Percentiles rank a stretch among this genome's conserved stretches.
phyloP scores from a whole-genome alignment of 2,329 filamentous ascomycete species.

The Penicillium griseofulvum region DNA sequence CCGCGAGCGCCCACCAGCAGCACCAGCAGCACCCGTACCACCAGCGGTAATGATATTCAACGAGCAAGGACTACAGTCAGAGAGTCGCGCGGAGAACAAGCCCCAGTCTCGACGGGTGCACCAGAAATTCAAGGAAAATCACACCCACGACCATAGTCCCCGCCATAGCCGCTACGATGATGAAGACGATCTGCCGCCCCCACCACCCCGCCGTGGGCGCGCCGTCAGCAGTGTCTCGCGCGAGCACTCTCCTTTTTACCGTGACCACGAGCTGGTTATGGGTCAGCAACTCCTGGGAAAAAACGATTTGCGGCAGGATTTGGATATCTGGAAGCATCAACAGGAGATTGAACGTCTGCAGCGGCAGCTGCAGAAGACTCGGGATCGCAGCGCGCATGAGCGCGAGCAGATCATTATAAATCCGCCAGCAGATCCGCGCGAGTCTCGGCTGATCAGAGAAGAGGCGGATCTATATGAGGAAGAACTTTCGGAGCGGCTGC shows the following conservation, averaged over 20 bases:
- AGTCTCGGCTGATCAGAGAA: slow-evolving; percentile 31
- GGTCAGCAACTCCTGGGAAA: slow-evolving; percentile 35
- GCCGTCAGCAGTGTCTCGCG: slow-evolving; percentile 26
- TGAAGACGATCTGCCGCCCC: slow-evolving; percentile 18
- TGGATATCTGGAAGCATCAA: slow-evolving; percentile 36
- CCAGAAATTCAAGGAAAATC: slow-evolving; percentile 15
- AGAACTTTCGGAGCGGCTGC: slow-evolving; percentile 40
- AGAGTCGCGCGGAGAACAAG: slow-evolving; percentile 27
- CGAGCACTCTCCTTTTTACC: slow-evolving; percentile 27
- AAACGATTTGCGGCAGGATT: slow-evolving; percentile 34
- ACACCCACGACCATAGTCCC: background rate
- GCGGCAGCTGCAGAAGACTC: slow-evolving; percentile 31
- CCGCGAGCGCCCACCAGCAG: slow-evolving; percentile 14
- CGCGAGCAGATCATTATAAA: slow-evolving; percentile 3
- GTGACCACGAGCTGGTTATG: slow-evolving; percentile 37
- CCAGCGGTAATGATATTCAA: slow-evolving; percentile 35
- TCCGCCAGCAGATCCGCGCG: slow-evolving; percentile 20
- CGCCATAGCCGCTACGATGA: slow-evolving; percentile 23
- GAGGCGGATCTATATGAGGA: slow-evolving; percentile 47
- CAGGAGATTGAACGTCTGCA: slow-evolving; percentile 38
- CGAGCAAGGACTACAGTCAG: slow-evolving; percentile 31
- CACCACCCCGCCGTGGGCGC: slow-evolving; percentile 18
- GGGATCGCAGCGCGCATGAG: slow-evolving; percentile 8
- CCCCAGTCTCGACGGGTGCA: slow-evolving; percentile 27
- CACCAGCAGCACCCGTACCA: background rate